These are phyloP conservation scores for Lagerstroemia speciosa DNA, from an alignment of 345 rosid genomes.

Conservation along the genomic window DNA sequence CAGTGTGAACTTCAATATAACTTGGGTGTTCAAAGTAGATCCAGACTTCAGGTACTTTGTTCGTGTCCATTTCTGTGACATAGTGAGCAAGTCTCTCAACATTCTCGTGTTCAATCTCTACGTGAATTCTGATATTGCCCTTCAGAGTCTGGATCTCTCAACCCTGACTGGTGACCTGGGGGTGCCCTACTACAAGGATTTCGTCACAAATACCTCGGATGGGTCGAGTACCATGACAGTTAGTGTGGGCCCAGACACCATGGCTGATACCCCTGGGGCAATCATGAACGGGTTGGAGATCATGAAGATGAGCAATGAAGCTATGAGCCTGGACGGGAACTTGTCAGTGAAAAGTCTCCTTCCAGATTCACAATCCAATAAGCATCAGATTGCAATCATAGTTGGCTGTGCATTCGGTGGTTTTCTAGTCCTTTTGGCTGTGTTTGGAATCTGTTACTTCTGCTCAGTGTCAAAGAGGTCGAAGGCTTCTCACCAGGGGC, in stretches of 20 bases:
- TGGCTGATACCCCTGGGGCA: conserved; percentile 48
- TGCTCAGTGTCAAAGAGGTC: conserved; percentile 43
- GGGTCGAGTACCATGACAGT: conserved; percentile 55
- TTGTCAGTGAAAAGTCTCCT: conserved; percentile 48
- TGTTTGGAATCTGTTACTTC: conserved; percentile 54
- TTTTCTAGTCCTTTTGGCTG: conserved; percentile 21
- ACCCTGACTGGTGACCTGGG: conserved; percentile 33
- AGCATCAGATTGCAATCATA: conserved; percentile 25
- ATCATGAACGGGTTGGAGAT: conserved; percentile 89
- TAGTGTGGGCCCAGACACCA: conserved; percentile 76
- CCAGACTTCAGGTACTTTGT: conserved; percentile 72
- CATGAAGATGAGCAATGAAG: conserved; percentile 73
- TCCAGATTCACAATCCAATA: conserved; percentile 41
- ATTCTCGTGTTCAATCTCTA: conserved; percentile 69
- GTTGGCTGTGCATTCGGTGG: conserved; percentile 48
- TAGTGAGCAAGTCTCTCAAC: conserved; percentile 61
- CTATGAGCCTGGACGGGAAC: conserved; percentile 61
- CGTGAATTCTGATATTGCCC: conserved; percentile 65
- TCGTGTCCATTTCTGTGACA: conserved; percentile 87
- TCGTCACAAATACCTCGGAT: conserved; percentile 52
- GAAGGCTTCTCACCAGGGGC: conserved; percentile 57
- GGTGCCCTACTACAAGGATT: conserved; percentile 71
- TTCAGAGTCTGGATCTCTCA: conserved; percentile 71
- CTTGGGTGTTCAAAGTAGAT: conserved; percentile 73
- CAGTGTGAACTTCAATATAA: conserved; percentile 60